Conservation (phyloP, 1,284 basidiomycete species). For the Puccinia triticina region DNA sequence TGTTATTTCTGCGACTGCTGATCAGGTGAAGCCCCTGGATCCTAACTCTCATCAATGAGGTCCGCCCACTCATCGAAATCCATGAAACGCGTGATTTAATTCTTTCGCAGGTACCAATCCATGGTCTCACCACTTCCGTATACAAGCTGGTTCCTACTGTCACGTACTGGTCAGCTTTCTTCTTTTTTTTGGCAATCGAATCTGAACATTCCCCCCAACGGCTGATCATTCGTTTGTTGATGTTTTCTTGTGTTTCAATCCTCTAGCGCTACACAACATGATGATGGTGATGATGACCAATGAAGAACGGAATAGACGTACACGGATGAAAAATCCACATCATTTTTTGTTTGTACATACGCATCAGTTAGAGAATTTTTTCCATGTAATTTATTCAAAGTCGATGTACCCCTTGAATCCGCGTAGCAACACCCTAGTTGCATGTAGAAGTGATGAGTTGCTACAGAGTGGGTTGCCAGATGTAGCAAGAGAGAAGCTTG, state of each 20-base stretch:
- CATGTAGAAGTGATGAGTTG: no score
- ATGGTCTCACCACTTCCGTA: conserved; percentile 45
- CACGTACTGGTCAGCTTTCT: conserved; percentile 36
- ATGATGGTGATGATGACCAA: background rate
- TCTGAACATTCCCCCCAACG: background rate
- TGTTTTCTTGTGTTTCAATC: background rate
- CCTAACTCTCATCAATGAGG: background rate
- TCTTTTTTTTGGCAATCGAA: background rate
- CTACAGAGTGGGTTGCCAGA: no score
- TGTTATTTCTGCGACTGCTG: conserved; percentile 43
- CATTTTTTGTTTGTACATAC: no score
- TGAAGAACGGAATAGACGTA: no score
- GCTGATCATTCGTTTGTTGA: background rate
- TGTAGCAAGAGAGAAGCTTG: no score
- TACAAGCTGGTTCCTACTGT: conserved; percentile 30
- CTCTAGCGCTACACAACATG: background rate
- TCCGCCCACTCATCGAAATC: background rate
- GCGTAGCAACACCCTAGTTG: no score
- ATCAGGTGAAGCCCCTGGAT: conserved; percentile 27
- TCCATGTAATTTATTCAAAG: no score
- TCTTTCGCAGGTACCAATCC: conserved; percentile 39
- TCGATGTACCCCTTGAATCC: no score
- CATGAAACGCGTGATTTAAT: no score
- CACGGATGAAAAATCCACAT: no score
- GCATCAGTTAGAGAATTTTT: no score